These are phyloP conservation scores for Pichia sp. DNA, from an alignment of 1,139 yeast species.

Conservation along the genomic window DNA sequence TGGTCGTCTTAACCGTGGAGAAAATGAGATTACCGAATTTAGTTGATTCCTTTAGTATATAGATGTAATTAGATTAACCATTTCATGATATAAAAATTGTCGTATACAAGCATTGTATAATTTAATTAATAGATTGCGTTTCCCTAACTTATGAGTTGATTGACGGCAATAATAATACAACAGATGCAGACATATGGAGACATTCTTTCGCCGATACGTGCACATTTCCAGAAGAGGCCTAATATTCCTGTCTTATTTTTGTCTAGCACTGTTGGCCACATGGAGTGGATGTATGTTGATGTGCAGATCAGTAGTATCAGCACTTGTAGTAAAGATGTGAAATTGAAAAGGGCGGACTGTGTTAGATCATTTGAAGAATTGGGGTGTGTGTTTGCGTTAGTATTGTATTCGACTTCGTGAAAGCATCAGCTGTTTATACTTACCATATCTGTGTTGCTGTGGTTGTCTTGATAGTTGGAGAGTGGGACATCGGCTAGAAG, in stretches of 20 bases:
- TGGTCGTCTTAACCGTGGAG: slow-evolving; percentile 65
- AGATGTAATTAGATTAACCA: too few species aligned
- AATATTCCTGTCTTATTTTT: slow-evolving; percentile 74
- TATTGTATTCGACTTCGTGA: too few species aligned
- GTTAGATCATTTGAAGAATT: too few species aligned
- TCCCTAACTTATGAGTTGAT: slow-evolving; percentile 50
- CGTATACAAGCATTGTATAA: too few species aligned
- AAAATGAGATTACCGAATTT: slow-evolving; percentile 73
- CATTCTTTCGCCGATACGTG: slow-evolving; percentile 91
- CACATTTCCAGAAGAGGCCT: slow-evolving; percentile 93
- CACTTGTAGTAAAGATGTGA: slow-evolving; percentile 85
- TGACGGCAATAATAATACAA: slow-evolving; percentile 81
- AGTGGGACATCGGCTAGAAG: too few species aligned
- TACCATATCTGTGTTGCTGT: too few species aligned
- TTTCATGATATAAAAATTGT: too few species aligned
- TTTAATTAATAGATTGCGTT: too few species aligned
- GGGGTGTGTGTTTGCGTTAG: too few species aligned
- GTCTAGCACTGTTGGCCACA: slow-evolving; percentile 83
- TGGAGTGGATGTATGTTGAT: slow-evolving; percentile 83
- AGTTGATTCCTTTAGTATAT: too few species aligned
- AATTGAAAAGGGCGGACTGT: slow-evolving; percentile 88
- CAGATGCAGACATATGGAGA: slow-evolving; percentile 93
- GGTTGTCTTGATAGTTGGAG: too few species aligned
- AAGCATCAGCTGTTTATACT: too few species aligned
- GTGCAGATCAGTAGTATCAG: slow-evolving; percentile 83